Base-by-base conservation (phyloP, 306 rosid species). In the Vigna unguiculata region DNA sequence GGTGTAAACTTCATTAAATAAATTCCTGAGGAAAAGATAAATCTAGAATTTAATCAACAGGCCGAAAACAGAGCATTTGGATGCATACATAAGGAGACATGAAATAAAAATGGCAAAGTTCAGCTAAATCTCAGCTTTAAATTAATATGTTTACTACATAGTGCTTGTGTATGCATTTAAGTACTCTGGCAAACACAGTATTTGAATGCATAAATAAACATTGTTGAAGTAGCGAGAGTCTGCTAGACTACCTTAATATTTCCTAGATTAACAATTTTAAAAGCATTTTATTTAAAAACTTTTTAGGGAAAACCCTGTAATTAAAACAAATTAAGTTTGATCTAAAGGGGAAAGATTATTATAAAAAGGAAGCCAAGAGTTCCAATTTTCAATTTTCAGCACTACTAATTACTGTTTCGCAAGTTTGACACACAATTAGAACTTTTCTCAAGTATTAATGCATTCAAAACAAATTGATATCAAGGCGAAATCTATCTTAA, bases 81-180 rank as follows among this genome's bases (percentile, higher is more conserved):
- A 63, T 71, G 13, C 16, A 65, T 64, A 54, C 41, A 72, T 74
- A 54, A 13, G 17, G 38, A 40, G n/a, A 62, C 19, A 53, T 28
- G 52, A 41, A 72, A 62, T 17, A 49, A 72, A 80, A 80, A 64
- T 71, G 45, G 58, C 28, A 72, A 8, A 49, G 21, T 49, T 71
- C 21, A 25, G 36, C 65, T 41, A 64, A 72, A 63, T 63, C 69
- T 30, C 52, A 36, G 12, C 41, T 21, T 51, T 51, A 43, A 52
- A 60, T 22, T 52, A 52, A 47, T 11, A 40, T 40, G 13, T 40
- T 40, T 40, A 40, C 13, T 40, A 2, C 13, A 40, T 38, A 9
- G 9, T 40, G 45, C 13, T 40, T 40, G 45, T 40, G 12, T 38
- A 40, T 9, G 45, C 45, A 40, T 40, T 40, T 9, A 40, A 40